Base-by-base conservation (phyloP, 2,329 filamentous ascomycete species). In the Teratosphaeria gauchensis region DNA sequence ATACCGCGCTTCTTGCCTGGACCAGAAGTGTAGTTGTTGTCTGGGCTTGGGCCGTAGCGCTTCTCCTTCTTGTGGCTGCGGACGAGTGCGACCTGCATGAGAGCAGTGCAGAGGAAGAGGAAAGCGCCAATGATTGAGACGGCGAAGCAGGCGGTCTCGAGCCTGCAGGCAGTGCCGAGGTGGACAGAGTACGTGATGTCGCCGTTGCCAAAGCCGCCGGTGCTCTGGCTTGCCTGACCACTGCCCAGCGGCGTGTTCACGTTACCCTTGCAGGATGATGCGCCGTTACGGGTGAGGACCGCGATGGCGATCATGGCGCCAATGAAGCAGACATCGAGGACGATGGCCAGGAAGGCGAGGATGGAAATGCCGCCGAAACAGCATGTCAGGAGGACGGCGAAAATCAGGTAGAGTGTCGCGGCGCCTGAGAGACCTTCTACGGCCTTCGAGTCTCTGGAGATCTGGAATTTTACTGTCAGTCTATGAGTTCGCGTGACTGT, bases 241-340 rank as follows among this genome's bases (percentile, higher is more conserved):
- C 71, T 78, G 42, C 91, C 91, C 56, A 92, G 83, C 6, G 84
- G 84, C 16, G 85, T 92, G 54, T 80, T 76, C 60, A 91, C 80
- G 16, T 76, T 75, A 54, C 84, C 84, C 14, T 75, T 78, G 77
- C 92, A 96, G 55, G 75, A 81, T 61, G 80, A 74, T 0, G 84
- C 83, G 42, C 91, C 91, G 58, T 82, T 75, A 42, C 87, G 82
- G 60, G 89, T 92, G 62, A 89, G 80, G 54, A 86, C 78, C 0
- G 91, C 90, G 60, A 96, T 83, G 69, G 91, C 95, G 69, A 95
- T 83, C 78, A 94, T 94, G 59, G 80, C 84, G 48, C 82, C 89
- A 56, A 84, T 76, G 73, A 96, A 95, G 67, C 82, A 82, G 56
- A 94, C 67, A 69, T 96, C 90, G 54, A 96, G 78, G 28, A 92